These are phyloP conservation scores for Ceratocystis papillata DNA, from an alignment of 2,329 filamentous ascomycete genomes.

Conservation along the genomic window DNA sequence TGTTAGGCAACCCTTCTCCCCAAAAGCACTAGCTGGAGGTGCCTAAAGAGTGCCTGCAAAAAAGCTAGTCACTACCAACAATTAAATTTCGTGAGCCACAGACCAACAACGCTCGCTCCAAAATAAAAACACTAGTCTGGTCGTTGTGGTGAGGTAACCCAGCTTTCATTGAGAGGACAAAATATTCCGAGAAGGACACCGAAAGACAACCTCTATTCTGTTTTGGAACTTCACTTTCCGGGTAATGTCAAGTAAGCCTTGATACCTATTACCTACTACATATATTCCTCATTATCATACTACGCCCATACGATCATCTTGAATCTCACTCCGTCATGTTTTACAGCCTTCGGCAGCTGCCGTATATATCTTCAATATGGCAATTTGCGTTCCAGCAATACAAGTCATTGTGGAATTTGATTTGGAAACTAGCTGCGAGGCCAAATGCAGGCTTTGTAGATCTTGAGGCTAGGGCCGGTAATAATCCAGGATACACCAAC, in stretches of 20 bases:
- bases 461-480: conserved; percentile 20
- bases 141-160: background rate
- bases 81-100: conserved; percentile 10
- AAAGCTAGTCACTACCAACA: background rate
- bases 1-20: conserved; percentile 5
- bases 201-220: background rate
- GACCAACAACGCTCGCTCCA: conserved; percentile 6
- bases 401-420: conserved; percentile 24
- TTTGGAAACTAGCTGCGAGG: conserved; percentile 24
- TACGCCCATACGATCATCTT: background rate
- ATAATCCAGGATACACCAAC: conserved; percentile 15
- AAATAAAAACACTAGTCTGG: conserved; percentile 7
- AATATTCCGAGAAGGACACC: background rate
- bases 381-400: conserved; percentile 25
- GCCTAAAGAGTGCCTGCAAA: conserved; percentile 15
- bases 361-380: conserved; percentile 23
- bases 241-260: background rate
- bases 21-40: background rate
- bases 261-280: background rate
- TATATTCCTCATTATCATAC: background rate
- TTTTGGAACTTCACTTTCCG: background rate
- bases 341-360: conserved; percentile 22
- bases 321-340: conserved; percentile 20
- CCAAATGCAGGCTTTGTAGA: conserved; percentile 23
- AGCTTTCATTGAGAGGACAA: background rate